phyloP scores from a whole-genome alignment of 306 rosid species.

The Sophora flavescens region DNA sequence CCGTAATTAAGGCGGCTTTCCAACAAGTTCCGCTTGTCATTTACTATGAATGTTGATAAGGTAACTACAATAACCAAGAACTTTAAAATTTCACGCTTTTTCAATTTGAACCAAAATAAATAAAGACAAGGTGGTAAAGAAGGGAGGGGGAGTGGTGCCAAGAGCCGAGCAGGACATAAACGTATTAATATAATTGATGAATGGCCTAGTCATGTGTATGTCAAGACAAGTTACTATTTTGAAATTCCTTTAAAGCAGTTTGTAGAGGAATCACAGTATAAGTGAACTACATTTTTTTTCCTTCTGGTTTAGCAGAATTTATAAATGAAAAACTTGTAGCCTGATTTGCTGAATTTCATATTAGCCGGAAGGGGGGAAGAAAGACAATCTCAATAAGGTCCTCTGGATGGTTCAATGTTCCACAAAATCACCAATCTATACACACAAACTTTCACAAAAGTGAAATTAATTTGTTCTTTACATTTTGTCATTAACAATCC shows the following conservation, averaged over 20 bases:
- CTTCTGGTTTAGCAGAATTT: conserved; percentile 20
- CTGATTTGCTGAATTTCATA: conserved; percentile 33
- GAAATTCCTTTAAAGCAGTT: conserved; percentile 27
- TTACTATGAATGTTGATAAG: neutral
- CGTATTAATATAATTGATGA: neutral
- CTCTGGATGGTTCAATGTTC: conserved; percentile 38
- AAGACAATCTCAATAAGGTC: conserved; percentile 22
- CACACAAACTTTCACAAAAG: conserved; percentile 42
- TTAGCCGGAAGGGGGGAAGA: neutral
- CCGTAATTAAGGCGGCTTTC: no score
- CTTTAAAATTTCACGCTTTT: neutral
- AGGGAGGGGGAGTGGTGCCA: neutral
- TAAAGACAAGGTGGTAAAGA: neutral
- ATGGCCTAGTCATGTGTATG: neutral
- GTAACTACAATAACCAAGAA: conserved; percentile 6
- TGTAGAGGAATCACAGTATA: conserved; percentile 13
- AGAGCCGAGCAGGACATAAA: neutral
- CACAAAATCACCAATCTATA: conserved; percentile 45
- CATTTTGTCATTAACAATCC: conserved; percentile 49
- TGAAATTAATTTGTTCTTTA: conserved; percentile 39
- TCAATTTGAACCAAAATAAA: neutral
- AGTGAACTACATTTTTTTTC: neutral
- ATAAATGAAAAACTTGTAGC: neutral
- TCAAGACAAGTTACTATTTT: neutral
- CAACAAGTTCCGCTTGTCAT: no score